Conservation (phyloP, 2,329 filamentous ascomycete genomes). For the Fusarium domesticum region DNA sequence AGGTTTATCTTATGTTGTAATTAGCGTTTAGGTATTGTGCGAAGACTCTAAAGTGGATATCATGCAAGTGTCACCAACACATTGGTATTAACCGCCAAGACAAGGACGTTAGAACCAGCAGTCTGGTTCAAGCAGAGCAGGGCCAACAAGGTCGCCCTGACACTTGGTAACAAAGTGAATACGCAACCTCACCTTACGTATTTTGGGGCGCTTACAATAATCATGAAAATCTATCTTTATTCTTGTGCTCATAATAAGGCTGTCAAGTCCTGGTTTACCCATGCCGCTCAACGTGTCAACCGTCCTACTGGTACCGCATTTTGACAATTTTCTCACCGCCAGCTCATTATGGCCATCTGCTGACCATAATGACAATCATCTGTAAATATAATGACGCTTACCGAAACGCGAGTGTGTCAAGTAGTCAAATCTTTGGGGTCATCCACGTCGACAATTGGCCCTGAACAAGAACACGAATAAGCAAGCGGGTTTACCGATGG, state of each 20-base stretch:
- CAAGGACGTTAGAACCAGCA: not conserved
- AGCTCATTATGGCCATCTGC: constrained; percentile 1
- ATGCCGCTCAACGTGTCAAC: constrained; percentile 4
- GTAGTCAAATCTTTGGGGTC: constrained; percentile 3
- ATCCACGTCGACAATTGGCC: constrained; percentile 18
- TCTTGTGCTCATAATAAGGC: constrained; percentile 9
- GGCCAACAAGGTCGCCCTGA: not conserved
- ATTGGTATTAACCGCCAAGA: not conserved
- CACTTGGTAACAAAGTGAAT: not conserved
- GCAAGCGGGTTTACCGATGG: not conserved
- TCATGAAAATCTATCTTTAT: constrained; percentile 14
- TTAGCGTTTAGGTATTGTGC: too few relatives aligned
- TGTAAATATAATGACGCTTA: constrained; percentile 19
- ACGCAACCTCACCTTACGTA: not conserved
- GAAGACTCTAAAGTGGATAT: too few relatives aligned
- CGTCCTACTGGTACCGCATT: constrained; percentile 7
- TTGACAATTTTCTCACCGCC: constrained; percentile 16
- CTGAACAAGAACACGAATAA: constrained; percentile 18
- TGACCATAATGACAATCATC: constrained; percentile 7
- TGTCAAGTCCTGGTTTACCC: constrained; percentile 4
- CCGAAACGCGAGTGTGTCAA: too few relatives aligned
- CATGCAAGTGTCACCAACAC: not conserved
- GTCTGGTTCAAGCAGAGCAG: constrained; percentile 1
- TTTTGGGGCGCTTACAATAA: constrained; percentile 7
- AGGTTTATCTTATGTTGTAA: too few relatives aligned